Conservation (phyloP, 352 stramenopile species). For the Pythium volutum region DNA sequence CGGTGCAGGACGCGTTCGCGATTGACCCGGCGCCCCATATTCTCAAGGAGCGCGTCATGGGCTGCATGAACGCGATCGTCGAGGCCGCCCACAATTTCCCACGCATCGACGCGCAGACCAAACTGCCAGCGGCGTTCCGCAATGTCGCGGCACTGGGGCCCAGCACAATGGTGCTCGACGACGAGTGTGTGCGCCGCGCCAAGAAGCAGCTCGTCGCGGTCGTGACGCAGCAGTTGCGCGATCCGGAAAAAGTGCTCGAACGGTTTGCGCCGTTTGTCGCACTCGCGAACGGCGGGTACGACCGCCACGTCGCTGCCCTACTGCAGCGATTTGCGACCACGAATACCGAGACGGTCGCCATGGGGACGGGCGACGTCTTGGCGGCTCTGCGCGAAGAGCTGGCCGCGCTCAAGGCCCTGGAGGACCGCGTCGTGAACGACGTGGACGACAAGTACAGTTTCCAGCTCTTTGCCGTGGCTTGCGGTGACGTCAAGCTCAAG, state of each 20-base stretch:
- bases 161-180: conserved; percentile 75
- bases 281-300: conserved; percentile 80
- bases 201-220: conserved; percentile 62
- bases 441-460: conserved; percentile 90
- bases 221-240: conserved; percentile 61
- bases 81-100: conserved; percentile 85
- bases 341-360: conserved; percentile 2
- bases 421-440: conserved; percentile 37
- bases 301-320: conserved; percentile 49
- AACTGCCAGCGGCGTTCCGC: conserved; percentile 57
- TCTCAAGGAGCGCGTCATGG: conserved; percentile 62
- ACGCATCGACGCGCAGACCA: conserved; percentile 84
- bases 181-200: conserved; percentile 70
- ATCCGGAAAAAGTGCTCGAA: conserved; percentile 59
- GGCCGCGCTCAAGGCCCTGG: conserved; percentile 41
- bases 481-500: conserved; percentile 85
- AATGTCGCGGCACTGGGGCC: conserved; percentile 68
- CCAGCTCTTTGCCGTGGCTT: conserved; percentile 87
- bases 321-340: conserved; percentile 27
- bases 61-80: conserved; percentile 67
- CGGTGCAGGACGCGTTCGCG: conserved; percentile 41
- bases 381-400: conserved; percentile 50
- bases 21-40: conserved; percentile 54
- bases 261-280: conserved; percentile 74
- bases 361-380: conserved; percentile 42